Conservation (phyloP, 768 basidiomycete genomes). For the Podaxis sp. region DNA sequence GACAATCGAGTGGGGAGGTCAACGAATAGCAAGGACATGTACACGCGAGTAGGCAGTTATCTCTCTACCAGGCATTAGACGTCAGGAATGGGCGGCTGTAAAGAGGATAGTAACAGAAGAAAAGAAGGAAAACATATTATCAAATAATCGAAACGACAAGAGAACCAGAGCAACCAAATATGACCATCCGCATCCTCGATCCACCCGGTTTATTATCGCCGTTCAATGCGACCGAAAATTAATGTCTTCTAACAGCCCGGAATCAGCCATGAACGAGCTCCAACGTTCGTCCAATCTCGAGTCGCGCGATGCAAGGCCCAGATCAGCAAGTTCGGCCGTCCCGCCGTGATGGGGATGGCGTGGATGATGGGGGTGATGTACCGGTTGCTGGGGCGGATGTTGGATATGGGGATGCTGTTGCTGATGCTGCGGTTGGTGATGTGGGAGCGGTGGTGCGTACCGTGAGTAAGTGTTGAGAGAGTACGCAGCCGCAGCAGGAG, state of each 20-base stretch:
- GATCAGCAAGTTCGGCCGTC: slow-evolving; percentile 47
- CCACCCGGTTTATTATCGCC: not conserved
- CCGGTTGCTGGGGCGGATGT: not conserved
- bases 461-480: not conserved
- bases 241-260: slow-evolving; percentile 48
- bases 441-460: slow-evolving; percentile 17
- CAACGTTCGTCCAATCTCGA: slow-evolving; percentile 65
- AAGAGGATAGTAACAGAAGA: not conserved
- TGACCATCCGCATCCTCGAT: not conserved
- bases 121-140: not conserved
- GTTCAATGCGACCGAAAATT: not conserved
- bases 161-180: not conserved
- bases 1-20: not conserved
- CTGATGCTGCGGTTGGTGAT: not conserved
- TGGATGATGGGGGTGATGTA: not conserved
- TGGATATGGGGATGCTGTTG: slow-evolving; percentile 9
- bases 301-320: slow-evolving; percentile 62
- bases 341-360: slow-evolving; percentile 7
- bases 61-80: not conserved
- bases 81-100: too few species aligned
- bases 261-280: slow-evolving; percentile 64
- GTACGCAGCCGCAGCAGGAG: slow-evolving; percentile 1
- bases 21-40: not conserved
- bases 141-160: not conserved
- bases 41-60: not conserved